Conservation (phyloP, 495 filamentous ascomycete species). For the Bacidia gigantensis region DNA sequence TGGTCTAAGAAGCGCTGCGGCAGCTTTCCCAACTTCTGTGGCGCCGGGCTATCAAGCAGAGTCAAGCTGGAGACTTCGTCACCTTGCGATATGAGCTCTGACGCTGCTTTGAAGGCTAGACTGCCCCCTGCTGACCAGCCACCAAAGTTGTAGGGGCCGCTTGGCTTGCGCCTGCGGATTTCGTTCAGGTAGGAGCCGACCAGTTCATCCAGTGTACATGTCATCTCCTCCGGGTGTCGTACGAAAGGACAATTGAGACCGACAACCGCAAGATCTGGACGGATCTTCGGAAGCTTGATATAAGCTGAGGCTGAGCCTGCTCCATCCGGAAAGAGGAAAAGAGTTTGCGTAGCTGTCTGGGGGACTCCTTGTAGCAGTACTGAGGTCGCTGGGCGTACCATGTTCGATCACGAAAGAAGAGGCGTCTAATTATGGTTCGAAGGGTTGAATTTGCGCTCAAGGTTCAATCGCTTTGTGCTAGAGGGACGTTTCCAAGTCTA, state of each 20-base stretch:
- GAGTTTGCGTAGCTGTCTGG: slow-evolving; percentile 43
- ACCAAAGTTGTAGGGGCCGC: slow-evolving; percentile 53
- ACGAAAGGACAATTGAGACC: slow-evolving; percentile 55
- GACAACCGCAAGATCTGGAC: slow-evolving; percentile 34
- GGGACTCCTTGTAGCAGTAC: slow-evolving; percentile 40
- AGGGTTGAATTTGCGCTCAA: neutral
- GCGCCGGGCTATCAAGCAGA: slow-evolving; percentile 26
- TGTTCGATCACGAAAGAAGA: neutral
- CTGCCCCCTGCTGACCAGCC: slow-evolving; percentile 42
- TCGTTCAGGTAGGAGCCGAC: slow-evolving; percentile 41
- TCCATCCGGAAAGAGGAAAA: slow-evolving; percentile 71
- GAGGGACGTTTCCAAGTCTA: no score
- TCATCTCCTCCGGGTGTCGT: slow-evolving; percentile 38
- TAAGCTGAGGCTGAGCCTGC: slow-evolving; percentile 57
- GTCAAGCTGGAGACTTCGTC: slow-evolving; percentile 25
- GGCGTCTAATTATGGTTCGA: neutral
- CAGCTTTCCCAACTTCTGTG: slow-evolving; percentile 22
- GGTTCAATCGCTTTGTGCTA: neutral
- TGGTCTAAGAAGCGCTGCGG: slow-evolving; percentile 24
- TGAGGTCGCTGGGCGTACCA: slow-evolving; percentile 25
- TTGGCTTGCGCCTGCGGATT: slow-evolving; percentile 47
- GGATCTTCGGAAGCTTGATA: slow-evolving; percentile 32
- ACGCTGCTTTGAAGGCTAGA: slow-evolving; percentile 27
- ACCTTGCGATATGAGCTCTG: slow-evolving; percentile 20
- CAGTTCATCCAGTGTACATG: slow-evolving; percentile 41